These are phyloP conservation scores for Fraxinus latifolia DNA, from an alignment of 305 asterid species.

Conservation along the genomic window DNA sequence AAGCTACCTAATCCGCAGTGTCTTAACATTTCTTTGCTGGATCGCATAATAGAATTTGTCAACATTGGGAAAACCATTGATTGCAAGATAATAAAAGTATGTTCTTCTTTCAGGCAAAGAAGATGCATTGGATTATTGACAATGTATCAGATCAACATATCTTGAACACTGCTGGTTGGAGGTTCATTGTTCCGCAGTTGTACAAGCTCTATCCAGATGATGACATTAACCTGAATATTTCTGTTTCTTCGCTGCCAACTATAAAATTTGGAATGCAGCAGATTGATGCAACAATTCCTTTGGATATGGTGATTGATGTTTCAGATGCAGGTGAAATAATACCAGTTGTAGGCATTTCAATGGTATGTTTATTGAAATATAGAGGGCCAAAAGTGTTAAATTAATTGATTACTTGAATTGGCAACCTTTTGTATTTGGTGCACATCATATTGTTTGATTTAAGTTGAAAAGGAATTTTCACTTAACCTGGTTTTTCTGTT, in stretches of 20 bases:
- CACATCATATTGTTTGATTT: neutral
- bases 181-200: slow-evolving; percentile 72
- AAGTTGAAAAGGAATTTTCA: neutral
- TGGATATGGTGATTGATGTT: slow-evolving; percentile 65
- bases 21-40: slow-evolving; percentile 18
- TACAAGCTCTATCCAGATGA: slow-evolving; percentile 76
- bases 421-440: neutral
- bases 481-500: slow-evolving; percentile 11
- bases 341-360: slow-evolving; percentile 75
- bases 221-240: slow-evolving; percentile 68
- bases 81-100: slow-evolving; percentile 9
- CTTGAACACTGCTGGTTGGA: slow-evolving; percentile 89
- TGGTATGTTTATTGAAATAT: slow-evolving; percentile 39
- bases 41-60: slow-evolving; percentile 10
- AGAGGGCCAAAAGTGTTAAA: neutral
- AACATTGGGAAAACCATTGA: slow-evolving; percentile 16
- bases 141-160: slow-evolving; percentile 59
- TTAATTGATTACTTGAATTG: neutral
- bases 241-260: slow-evolving; percentile 57
- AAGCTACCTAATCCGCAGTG: neutral
- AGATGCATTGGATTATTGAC: slow-evolving; percentile 74
- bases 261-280: slow-evolving; percentile 47
- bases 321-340: slow-evolving; percentile 51
- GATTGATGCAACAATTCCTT: slow-evolving; percentile 48
- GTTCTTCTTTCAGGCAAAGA: slow-evolving; percentile 54